phyloP scores from a whole-genome alignment of 805 yeast species.

The Saccharomycopsis fermentans region DNA sequence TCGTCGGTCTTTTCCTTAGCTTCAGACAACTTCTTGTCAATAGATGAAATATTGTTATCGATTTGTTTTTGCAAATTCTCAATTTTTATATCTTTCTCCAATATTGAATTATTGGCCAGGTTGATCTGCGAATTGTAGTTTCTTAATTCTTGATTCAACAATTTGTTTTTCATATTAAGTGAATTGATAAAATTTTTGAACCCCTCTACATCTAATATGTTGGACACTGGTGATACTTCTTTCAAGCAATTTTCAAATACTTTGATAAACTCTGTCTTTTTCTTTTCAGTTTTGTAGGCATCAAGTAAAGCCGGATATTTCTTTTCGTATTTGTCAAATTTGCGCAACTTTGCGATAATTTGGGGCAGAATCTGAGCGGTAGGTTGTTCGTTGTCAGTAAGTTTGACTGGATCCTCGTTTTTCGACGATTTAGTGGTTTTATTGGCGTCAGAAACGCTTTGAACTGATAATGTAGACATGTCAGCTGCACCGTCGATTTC shows the following conservation, averaged over 20 bases:
- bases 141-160: slow-evolving; percentile 59
- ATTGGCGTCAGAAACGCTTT: background rate
- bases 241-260: slow-evolving; percentile 59
- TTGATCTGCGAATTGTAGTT: slow-evolving; percentile 24
- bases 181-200: slow-evolving; percentile 62
- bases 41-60: slow-evolving; percentile 3
- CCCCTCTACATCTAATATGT: slow-evolving; percentile 61
- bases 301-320: slow-evolving; percentile 78
- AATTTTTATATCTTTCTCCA: slow-evolving; percentile 17
- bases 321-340: slow-evolving; percentile 78
- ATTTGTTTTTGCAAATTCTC: slow-evolving; percentile 14
- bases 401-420: slow-evolving; percentile 34
- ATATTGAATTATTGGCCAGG: slow-evolving; percentile 20
- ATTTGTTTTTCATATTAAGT: slow-evolving; percentile 44
- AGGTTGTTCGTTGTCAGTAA: too few relatives aligned
- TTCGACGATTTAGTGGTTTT: slow-evolving; percentile 22
- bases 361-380: slow-evolving; percentile 23
- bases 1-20: slow-evolving; percentile 7
- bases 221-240: slow-evolving; percentile 74
- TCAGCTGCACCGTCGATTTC: slow-evolving; percentile 16
- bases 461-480: slow-evolving; percentile 16
- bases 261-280: slow-evolving; percentile 47
- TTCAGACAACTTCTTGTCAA: slow-evolving; percentile 12
- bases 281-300: slow-evolving; percentile 77
- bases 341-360: slow-evolving; percentile 52